A percentile compares a stretch with the other conserved stretches of the same genome.
These are phyloP conservation scores for Gossypium rotundifolium DNA, from an alignment of 345 rosid genomes.

Conservation along the genomic window DNA sequence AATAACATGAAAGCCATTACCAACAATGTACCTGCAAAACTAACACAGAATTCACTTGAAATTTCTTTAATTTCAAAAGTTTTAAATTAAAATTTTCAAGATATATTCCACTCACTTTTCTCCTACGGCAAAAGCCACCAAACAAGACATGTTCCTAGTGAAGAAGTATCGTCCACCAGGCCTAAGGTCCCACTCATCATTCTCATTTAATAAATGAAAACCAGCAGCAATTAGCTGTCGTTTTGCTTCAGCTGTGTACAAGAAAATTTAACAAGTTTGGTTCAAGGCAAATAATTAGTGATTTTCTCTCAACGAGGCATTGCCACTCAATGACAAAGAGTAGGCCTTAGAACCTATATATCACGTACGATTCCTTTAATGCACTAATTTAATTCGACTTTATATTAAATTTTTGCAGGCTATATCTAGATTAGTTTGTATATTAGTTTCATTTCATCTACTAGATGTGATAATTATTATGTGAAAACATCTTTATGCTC, in stretches of 20 bases:
- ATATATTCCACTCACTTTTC: constrained; percentile 51
- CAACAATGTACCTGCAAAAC: constrained; percentile 62
- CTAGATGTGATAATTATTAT: not conserved
- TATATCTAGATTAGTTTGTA: not conserved
- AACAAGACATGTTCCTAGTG: constrained; percentile 85
- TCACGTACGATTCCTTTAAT: not conserved
- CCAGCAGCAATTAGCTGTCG: constrained; percentile 66
- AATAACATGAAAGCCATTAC: constrained; percentile 80
- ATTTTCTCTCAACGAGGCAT: not conserved
- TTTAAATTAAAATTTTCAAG: constrained; percentile 7
- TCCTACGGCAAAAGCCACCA: constrained; percentile 92
- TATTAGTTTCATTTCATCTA: not conserved
- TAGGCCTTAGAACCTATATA: not conserved
- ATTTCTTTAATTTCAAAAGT: not conserved
- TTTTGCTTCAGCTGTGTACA: constrained; percentile 72
- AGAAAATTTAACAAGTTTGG: not conserved
- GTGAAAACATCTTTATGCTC: not conserved
- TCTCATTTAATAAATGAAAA: constrained; percentile 63
- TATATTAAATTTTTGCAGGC: not conserved
- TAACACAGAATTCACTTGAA: not conserved
- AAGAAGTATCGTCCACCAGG: constrained; percentile 95
- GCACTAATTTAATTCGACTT: not conserved
- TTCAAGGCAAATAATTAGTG: not conserved
- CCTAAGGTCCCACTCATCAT: constrained; percentile 79
- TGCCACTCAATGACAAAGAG: not conserved